These are phyloP conservation scores for Echinochloa phyllopogon DNA, from an alignment of 176 grass and related monocot genomes.

Conservation along the genomic window DNA sequence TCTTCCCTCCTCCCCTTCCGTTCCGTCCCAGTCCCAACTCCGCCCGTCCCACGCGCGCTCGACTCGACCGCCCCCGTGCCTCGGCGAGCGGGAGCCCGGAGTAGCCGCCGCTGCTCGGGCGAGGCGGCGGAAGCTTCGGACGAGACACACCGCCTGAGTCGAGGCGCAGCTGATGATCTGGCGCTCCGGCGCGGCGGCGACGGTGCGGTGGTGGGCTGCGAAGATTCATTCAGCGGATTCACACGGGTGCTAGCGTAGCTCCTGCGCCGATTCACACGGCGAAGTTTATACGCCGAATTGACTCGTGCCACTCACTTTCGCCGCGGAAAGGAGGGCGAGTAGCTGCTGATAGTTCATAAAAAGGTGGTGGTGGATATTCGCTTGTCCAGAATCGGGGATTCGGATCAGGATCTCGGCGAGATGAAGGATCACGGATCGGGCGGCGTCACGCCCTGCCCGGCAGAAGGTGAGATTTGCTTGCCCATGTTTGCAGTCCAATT, in stretches of 20 bases:
- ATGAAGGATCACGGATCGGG: constrained; percentile 65
- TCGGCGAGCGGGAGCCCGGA: background rate
- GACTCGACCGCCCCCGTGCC: background rate
- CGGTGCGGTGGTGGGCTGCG: constrained; percentile 1
- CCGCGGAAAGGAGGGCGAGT: background rate
- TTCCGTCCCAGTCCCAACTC: background rate
- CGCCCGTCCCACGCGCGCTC: background rate
- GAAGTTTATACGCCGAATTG: constrained; percentile 24
- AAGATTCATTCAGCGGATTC: background rate
- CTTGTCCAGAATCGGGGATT: constrained; percentile 30
- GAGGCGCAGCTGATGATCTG: constrained; percentile 2
- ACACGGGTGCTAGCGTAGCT: background rate
- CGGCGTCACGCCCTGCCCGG: constrained; percentile 47
- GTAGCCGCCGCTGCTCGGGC: background rate
- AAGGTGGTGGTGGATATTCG: constrained; percentile 48
- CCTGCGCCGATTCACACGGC: constrained; percentile 23
- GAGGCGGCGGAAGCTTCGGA: background rate
- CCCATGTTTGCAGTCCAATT: background rate
- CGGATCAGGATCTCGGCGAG: constrained; percentile 53
- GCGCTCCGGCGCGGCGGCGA: constrained; percentile 4
- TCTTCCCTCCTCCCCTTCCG: background rate
- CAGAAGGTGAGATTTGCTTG: constrained; percentile 47
- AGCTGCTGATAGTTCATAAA: constrained; percentile 5
- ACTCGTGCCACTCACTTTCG: constrained; percentile 37
- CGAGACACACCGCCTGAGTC: background rate